Conservation (phyloP, 208 protist species). For the Borovskyia barvae region DNA sequence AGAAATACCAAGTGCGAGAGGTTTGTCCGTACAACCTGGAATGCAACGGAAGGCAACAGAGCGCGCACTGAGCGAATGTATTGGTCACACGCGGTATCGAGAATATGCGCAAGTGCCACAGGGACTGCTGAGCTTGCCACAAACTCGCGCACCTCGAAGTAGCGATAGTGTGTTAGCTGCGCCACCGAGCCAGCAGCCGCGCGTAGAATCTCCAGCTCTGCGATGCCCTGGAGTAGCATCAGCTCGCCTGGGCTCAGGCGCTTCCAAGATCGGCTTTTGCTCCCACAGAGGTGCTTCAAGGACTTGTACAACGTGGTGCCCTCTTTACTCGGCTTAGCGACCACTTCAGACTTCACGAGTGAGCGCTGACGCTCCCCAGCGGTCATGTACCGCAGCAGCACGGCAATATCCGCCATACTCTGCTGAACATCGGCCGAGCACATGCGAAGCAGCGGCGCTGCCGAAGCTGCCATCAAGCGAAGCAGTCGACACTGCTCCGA, state of each 20-base stretch:
- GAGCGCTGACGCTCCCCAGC: conserved; percentile 11
- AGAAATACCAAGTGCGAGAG: conserved; percentile 71
- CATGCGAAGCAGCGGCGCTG: conserved; percentile 75
- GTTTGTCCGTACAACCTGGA: conserved; percentile 47
- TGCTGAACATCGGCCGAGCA: conserved; percentile 78
- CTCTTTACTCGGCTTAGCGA: conserved; percentile 6
- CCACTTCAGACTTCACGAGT: conserved; percentile 14
- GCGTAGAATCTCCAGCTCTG: conserved; percentile 73
- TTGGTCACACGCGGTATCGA: conserved; percentile 40
- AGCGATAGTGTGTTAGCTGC: conserved; percentile 70
- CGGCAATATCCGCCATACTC: conserved; percentile 59
- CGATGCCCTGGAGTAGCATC: conserved; percentile 60
- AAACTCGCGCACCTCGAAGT: conserved; percentile 83
- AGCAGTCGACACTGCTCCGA: conserved; percentile 42
- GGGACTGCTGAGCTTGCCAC: conserved; percentile 63
- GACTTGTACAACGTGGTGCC: conserved; percentile 10
- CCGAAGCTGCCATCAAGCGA: conserved; percentile 53
- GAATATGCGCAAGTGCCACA: conserved; percentile 33
- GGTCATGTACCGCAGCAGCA: conserved; percentile 50
- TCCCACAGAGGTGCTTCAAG: conserved; percentile 27
- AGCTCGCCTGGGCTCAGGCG: conserved; percentile 59
- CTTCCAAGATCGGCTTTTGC: conserved; percentile 24
- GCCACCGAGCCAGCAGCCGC: conserved; percentile 68
- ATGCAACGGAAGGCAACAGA: conserved; percentile 44
- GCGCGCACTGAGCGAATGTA: conserved; percentile 44